phyloP scores from a whole-genome alignment of 2,329 filamentous ascomycete genomes.

The Pseudocercospora pini-densiflorae region DNA sequence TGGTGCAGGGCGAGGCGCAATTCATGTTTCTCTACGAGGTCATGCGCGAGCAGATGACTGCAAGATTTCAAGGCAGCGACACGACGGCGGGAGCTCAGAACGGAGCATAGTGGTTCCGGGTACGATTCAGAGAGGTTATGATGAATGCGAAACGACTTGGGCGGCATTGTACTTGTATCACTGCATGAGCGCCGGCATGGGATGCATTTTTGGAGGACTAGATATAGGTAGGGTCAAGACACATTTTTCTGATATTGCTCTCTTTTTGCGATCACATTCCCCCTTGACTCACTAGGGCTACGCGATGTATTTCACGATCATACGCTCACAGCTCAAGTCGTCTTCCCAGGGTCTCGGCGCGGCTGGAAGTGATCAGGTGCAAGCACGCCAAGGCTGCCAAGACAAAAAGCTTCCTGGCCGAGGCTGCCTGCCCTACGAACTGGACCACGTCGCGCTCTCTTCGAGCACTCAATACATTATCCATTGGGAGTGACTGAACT shows the following conservation, averaged over 20 bases:
- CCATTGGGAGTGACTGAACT: not conserved
- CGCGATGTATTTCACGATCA: not conserved
- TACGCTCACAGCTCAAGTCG: not conserved
- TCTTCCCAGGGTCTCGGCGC: not conserved
- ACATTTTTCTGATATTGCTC: not conserved
- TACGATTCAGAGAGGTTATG: slow-evolving; percentile 3
- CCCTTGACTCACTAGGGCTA: not conserved
- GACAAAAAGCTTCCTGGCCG: not conserved
- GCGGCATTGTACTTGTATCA: slow-evolving; percentile 8
- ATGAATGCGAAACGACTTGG: slow-evolving; percentile 9
- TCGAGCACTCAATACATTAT: not conserved
- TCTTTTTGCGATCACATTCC: not conserved
- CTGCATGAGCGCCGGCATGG: slow-evolving; percentile 4
- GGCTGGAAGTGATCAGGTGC: not conserved
- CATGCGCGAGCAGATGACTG: slow-evolving; percentile 66
- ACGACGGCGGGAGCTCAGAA: slow-evolving; percentile 18
- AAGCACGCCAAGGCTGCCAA: not conserved
- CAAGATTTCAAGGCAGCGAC: slow-evolving; percentile 8
- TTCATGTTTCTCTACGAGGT: slow-evolving; percentile 89
- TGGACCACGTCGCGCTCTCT: not conserved
- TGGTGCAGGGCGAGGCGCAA: slow-evolving; percentile 91
- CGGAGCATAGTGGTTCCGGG: slow-evolving; percentile 7
- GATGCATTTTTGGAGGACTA: not conserved
- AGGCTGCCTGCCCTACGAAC: not conserved
- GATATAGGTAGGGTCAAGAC: not conserved